These are phyloP conservation scores for Arthrobotrys pseudoclavata DNA, from an alignment of 2,329 filamentous ascomycete species.

Conservation along the genomic window DNA sequence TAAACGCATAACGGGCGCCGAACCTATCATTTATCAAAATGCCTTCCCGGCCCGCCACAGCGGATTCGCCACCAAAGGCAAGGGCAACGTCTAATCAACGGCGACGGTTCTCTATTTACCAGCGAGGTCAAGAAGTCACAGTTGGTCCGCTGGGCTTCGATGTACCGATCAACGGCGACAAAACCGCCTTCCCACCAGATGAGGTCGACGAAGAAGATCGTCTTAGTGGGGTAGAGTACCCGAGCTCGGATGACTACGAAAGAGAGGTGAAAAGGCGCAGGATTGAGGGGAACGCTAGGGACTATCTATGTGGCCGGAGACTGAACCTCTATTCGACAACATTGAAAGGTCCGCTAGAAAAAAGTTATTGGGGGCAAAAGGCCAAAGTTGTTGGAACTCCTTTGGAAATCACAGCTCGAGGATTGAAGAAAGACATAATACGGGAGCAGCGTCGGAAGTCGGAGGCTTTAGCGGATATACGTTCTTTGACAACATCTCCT, in stretches of 20 bases:
- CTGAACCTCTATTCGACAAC: slow-evolving; percentile 43
- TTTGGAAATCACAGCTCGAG: slow-evolving; percentile 35
- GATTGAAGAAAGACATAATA: slow-evolving; percentile 37
- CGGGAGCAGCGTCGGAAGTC: slow-evolving; percentile 11
- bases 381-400: slow-evolving; percentile 39
- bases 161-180: slow-evolving; percentile 38
- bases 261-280: slow-evolving; percentile 39
- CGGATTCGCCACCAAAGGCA: slow-evolving; percentile 15
- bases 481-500: slow-evolving; percentile 1
- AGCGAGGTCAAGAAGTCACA: slow-evolving; percentile 48
- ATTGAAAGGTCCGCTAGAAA: slow-evolving; percentile 33
- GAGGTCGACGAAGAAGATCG: slow-evolving; percentile 47
- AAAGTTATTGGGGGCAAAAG: slow-evolving; percentile 44
- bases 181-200: slow-evolving; percentile 43
- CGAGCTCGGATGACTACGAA: slow-evolving; percentile 27
- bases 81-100: slow-evolving; percentile 4
- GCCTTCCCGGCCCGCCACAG: background rate
- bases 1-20: slow-evolving; percentile 10
- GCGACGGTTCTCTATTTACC: slow-evolving; percentile 51
- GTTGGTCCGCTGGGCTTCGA: slow-evolving; percentile 48
- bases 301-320: slow-evolving; percentile 43
- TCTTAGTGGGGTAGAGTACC: slow-evolving; percentile 56
- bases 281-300: slow-evolving; percentile 44
- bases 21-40: background rate
- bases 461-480: background rate